Evolutionary conservation across 495 filamentous ascomycete genomes (phyloP), one percentile per base, ranked within the genome.

Genomic region (Aspergillus sclerotiicarbonarius): DNA sequence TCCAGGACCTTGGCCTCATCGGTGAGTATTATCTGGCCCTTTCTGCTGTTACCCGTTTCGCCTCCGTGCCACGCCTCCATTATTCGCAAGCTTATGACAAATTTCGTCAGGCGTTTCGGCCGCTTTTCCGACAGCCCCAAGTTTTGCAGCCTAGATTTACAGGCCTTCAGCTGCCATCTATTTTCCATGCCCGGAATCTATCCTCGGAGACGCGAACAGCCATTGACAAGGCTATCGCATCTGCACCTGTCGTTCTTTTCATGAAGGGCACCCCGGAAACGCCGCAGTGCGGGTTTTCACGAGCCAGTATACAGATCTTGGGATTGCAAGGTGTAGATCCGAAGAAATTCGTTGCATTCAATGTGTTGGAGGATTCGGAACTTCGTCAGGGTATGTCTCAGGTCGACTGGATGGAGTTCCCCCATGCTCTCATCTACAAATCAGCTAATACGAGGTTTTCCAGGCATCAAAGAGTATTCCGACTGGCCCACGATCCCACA

Each of bases 401-500:
- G 18, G n/a, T 31, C 12, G 29, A 18, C 10, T 29, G 29, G 12
- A 13, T n/a, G 13, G 20, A n/a, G 6, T 9, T 30, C 21, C 3
- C 10, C 20, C 8, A 18, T 12, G 19, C 3, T 7, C 1, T 8
- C n/a, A 3, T 52, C 46, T 15, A 44, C 16, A 32, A 32, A 16
- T 57, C 29, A 32, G 30, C 47, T 53, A 52, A 58, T 5, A 19
- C 8, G 9, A 13, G 37, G 37, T 41, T 41, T 41, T n/a, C 10
- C 56, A 96, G 92, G 95, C 43, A 93, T 98, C 73, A 98, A 98
- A 71, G 92, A 98, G 70, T 98, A 91, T 80, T 96, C 91, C 5
- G 93, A 96, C 67, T 98, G 94, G 94, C 94, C 94, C 8, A 98
- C 94, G 20, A 98, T 98, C 70, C 94, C 94, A 1, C 94, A 98